These are phyloP conservation scores for Suaeda aralocaspica DNA, from an alignment of 148 eudicot genomes.

Conservation along the genomic window DNA sequence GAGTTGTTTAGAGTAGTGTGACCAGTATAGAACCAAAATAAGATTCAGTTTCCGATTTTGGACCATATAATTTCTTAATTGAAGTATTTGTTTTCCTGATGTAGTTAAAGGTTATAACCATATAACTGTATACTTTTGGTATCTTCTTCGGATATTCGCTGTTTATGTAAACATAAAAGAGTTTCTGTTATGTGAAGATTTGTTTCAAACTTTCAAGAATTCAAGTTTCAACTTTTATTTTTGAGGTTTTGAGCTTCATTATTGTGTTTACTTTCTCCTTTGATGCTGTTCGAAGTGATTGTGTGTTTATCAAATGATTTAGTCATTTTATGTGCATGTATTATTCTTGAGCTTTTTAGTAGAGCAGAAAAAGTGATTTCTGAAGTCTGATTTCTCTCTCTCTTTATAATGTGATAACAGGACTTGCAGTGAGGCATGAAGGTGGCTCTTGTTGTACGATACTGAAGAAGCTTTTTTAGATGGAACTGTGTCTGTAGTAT, in stretches of 20 bases:
- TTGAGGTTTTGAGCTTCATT: not conserved
- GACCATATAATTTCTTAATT: not conserved
- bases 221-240: not conserved
- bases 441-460: conserved; percentile 8
- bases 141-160: not conserved
- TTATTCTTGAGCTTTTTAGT: not conserved
- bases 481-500: not conserved
- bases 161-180: too few relatives aligned
- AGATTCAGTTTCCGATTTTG: not conserved
- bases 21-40: not conserved
- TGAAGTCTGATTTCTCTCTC: not conserved
- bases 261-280: not conserved
- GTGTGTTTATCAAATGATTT: not conserved
- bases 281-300: not conserved
- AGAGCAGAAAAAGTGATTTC: not conserved
- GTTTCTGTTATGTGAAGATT: too few relatives aligned
- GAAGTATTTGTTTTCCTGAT: not conserved
- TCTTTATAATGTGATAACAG: conserved; percentile 11
- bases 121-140: not conserved
- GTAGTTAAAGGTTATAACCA: not conserved
- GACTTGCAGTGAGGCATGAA: not conserved
- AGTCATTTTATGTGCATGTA: not conserved
- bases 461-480: not conserved
- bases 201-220: too few relatives aligned
- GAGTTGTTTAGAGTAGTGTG: not conserved